phyloP scores from a whole-genome alignment of 495 filamentous ascomycete genomes.

The Tuber brumale region DNA sequence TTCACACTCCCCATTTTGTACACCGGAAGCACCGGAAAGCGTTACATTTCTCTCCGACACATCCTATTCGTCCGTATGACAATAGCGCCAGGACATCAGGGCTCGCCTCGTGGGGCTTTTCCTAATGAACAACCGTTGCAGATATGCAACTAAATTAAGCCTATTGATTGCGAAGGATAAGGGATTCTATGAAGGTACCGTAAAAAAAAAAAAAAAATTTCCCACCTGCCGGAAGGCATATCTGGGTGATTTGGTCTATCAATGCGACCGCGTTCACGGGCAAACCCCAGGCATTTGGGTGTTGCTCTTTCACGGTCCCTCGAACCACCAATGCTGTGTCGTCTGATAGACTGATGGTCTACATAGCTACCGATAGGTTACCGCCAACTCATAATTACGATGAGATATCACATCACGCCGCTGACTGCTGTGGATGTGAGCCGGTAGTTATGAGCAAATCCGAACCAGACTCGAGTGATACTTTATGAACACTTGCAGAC shows the following conservation, averaged over 20 bases:
- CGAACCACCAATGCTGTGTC: neutral
- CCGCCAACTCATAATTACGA: neutral
- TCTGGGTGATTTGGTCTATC: neutral
- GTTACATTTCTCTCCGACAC: neutral
- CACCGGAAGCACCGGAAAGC: slow-evolving; percentile 1
- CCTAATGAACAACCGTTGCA: neutral
- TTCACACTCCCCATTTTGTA: neutral
- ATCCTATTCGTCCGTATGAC: neutral
- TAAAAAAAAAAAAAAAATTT: neutral
- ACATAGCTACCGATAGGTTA: neutral
- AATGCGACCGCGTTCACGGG: neutral
- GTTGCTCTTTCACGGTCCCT: neutral
- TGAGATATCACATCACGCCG: neutral
- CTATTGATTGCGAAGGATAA: neutral
- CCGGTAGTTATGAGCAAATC: neutral
- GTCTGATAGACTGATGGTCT: neutral
- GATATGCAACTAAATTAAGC: neutral
- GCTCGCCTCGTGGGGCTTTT: neutral
- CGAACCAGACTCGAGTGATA: neutral
- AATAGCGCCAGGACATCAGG: neutral
- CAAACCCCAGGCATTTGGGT: neutral
- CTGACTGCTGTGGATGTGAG: neutral
- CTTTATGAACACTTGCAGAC: neutral
- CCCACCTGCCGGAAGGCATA: neutral
- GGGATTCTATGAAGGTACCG: neutral